Evolutionary conservation across 495 filamentous ascomycete genomes (phyloP), one percentile per base, ranked within the genome.

Genomic region (Margaritispora aquatica): DNA sequence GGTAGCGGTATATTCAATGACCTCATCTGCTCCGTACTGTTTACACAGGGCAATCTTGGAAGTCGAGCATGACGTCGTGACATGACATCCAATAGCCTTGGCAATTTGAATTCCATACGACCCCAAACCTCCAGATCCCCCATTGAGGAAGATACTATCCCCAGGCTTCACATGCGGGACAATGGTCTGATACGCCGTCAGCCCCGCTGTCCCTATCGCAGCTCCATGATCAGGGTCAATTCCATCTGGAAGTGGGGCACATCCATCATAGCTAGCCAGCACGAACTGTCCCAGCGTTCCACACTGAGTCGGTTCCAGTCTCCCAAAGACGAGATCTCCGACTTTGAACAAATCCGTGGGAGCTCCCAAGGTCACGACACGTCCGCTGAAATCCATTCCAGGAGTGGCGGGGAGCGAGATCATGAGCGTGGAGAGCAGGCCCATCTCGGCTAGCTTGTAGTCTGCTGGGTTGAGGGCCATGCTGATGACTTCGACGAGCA

Each of bases 391-490:
- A 68, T 90, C 87, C 66, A 84, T 71, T 0, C 81, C 80, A 0
- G 83, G 87, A 13, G 80, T 78, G 0, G 81, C 79, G 1, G 80
- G 80, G 23, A 69, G 75, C 29, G 67, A 67, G 58, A 83, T 68
- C 0, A 77, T 31, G 4, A 78, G 55, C n/a, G 73, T 71, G 3
- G 60, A 63, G 5, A 82, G 4, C 8, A 77, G 23, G 1, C 71
- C 71, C 49, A 83, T 60, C 60, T 88, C 83, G 24, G 85, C 75
- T 22, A 82, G 61, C 68, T 88, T 89, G 80, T 83, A 85, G 77
- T 90, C 87, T 46, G 81, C 81, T 1, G 87, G 87, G 70, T 90
- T 90, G 48, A 89, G 69, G 20, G 78, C 68, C 11, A 74, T 73
- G 54, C 74, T 67, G 51, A 82, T 63, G 7, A 89, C 80, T 51